phyloP scores from a whole-genome alignment of 1,284 basidiomycete genomes.

The Microbotryomycetes sp. region DNA sequence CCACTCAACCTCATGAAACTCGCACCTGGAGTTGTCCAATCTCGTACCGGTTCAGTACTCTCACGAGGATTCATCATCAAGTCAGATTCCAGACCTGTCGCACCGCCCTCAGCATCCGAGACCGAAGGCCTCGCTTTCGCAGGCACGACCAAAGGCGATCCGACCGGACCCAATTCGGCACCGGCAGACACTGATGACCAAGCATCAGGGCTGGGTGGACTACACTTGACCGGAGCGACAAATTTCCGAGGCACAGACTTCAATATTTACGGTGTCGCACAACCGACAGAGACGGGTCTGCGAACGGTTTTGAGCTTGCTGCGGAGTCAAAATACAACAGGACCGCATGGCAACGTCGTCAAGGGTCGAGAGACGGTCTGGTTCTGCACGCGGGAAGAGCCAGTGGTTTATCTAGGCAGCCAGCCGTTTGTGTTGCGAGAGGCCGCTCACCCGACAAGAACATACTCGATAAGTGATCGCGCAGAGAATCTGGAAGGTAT shows the following conservation, averaged over 20 bases:
- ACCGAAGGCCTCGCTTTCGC: neutral
- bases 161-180: neutral
- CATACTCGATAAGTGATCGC: constrained; percentile 77
- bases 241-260: constrained; percentile 81
- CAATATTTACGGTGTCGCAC: constrained; percentile 88
- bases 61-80: constrained; percentile 34
- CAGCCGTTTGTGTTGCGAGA: constrained; percentile 94
- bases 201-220: constrained; percentile 41
- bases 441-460: constrained; percentile 71
- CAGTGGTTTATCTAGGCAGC: constrained; percentile 60
- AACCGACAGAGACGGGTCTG: constrained; percentile 87
- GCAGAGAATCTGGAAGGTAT: constrained; percentile 94
- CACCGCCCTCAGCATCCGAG: constrained; percentile 5
- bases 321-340: constrained; percentile 38
- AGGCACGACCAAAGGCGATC: neutral
- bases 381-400: constrained; percentile 49
- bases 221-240: constrained; percentile 77
- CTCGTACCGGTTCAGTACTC: constrained; percentile 30
- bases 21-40: constrained; percentile 11
- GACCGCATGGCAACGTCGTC: neutral
- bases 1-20: constrained; percentile 18
- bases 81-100: constrained; percentile 24
- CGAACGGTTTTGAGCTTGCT: constrained; percentile 85
- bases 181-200: constrained; percentile 43
- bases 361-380: constrained; percentile 43